Base-by-base conservation (phyloP, 352 stramenopile genomes). In the Globisporangium recalcitrans region DNA sequence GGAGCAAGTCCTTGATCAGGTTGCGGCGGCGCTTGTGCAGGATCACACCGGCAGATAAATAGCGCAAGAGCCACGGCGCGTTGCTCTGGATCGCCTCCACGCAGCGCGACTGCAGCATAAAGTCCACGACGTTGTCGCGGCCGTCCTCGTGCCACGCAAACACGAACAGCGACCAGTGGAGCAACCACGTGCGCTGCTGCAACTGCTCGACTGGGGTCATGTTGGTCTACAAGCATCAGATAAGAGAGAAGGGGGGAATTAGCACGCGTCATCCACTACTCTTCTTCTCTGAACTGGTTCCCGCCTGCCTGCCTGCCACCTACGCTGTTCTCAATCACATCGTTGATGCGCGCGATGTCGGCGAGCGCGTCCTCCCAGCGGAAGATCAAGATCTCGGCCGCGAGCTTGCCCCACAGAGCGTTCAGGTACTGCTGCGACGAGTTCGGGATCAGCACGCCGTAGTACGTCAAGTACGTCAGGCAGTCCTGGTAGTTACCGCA, bases 81-180 rank as follows among this genome's bases (percentile, higher is more conserved):
- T 99, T 98, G 70, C 95, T 99, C 70, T 99, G 98, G 72, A 99
- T 98, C 46, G 97, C 97, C 71, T 99, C 96, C 44, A 98, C 90
- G 78, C 79, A 91, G 52, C 83, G 82, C 57, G 81, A 80, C 62
- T 93, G 90, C 42, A 98, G 85, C 79, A 98, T 99, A 13, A 99
- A 95, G 70, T 99, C 96, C 13, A 99, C 94, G 59, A 99, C 97
- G 61, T 89, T 89, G 68, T 99, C 96, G 52, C 97, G 80, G 52
- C 96, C 96, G 67, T 98, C 91, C 72, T 95, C 82, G 68, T 96
- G 83, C 82, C 88, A 93, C 57, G 83, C 82, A 63, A 96, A 96
- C 52, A 96, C 95, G 75, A 99, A 99, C 22, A 99, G 81, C 61
- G 89, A 92, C 97, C 97, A 99, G 81, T 99, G 97, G 46, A 99